phyloP scores from a whole-genome alignment of 345 rosid genomes.

The Hypericum androsaemum region DNA sequence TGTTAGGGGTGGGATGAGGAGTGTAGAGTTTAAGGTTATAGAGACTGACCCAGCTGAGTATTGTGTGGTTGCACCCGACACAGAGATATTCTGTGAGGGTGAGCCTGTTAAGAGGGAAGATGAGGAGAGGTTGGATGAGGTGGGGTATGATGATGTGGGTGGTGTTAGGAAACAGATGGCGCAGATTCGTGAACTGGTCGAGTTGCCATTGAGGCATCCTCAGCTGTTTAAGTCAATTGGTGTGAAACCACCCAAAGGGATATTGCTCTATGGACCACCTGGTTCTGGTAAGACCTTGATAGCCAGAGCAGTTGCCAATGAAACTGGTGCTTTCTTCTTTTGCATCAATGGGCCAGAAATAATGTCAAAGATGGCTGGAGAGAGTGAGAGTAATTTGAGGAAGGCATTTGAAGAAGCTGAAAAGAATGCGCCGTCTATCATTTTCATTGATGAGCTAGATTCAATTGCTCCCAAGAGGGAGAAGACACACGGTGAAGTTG shows the following conservation, averaged over 20 bases:
- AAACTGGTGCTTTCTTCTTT: conserved; percentile 67
- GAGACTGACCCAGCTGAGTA: conserved; percentile 51
- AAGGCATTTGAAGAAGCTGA: conserved; percentile 69
- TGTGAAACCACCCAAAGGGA: conserved; percentile 67
- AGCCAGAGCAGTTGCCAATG: conserved; percentile 66
- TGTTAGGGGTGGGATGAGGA: conserved; percentile 68
- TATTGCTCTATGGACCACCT: conserved; percentile 40
- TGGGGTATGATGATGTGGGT: conserved; percentile 75
- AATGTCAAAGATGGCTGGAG: conserved; percentile 71
- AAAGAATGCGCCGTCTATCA: conserved; percentile 51
- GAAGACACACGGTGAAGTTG: conserved; percentile 61
- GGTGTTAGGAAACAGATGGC: conserved; percentile 72
- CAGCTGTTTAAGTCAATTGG: conserved; percentile 65
- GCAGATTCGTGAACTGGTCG: conserved; percentile 66
- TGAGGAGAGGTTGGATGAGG: conserved; percentile 57
- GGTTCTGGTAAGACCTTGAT: conserved; percentile 40
- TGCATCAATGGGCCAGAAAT: conserved; percentile 65
- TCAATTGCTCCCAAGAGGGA: conserved; percentile 68
- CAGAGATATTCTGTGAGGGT: conserved; percentile 66
- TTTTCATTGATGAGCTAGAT: conserved; percentile 59
- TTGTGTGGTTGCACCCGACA: conserved; percentile 67
- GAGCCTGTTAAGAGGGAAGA: conserved; percentile 63
- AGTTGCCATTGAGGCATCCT: conserved; percentile 60
- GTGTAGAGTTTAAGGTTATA: conserved; percentile 55
- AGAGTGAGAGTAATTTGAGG: conserved; percentile 66